Evolutionary conservation across 2,329 filamentous ascomycete species (phyloP).

Genomic region (Ceratocystis cacaofunesta): DNA sequence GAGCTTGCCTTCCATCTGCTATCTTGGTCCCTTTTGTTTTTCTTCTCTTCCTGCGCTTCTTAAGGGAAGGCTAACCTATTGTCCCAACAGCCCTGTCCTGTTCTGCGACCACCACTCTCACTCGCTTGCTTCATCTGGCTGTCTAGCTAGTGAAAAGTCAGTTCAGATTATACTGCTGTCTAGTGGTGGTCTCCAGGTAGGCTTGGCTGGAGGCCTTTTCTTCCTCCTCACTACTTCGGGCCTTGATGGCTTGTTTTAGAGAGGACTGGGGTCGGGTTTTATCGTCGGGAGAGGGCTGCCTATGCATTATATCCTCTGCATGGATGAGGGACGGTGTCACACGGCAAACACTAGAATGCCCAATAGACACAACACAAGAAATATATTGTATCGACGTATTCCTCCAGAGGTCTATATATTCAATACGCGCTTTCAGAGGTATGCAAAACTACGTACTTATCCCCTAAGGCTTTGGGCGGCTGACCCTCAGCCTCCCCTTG

Average conservation of each 20-base stretch:
- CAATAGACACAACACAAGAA: no score
- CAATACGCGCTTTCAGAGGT: no score
- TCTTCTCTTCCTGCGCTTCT: background rate
- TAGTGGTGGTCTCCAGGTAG: background rate
- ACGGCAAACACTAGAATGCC: no score
- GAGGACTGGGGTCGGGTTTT: constrained; percentile 6
- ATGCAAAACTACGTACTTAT: background rate
- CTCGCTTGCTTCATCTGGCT: no score
- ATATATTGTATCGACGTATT: no score
- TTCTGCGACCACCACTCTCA: background rate
- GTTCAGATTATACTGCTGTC: background rate
- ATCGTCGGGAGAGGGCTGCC: background rate
- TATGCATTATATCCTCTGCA: background rate
- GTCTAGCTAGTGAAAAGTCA: background rate
- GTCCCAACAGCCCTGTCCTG: background rate
- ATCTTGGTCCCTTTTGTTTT: background rate
- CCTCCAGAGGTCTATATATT: no score
- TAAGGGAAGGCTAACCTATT: background rate
- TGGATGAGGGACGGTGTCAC: no score
- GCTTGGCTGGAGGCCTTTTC: constrained; percentile 6
- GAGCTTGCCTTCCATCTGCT: background rate
- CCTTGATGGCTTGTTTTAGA: constrained; percentile 17
- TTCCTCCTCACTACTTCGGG: constrained; percentile 18
- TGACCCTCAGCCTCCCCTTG: constrained; percentile 90
- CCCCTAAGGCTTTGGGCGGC: constrained; percentile 44